Evolutionary conservation across 345 rosid species (phyloP).

Genomic region (Pseudoturritis turrita): DNA sequence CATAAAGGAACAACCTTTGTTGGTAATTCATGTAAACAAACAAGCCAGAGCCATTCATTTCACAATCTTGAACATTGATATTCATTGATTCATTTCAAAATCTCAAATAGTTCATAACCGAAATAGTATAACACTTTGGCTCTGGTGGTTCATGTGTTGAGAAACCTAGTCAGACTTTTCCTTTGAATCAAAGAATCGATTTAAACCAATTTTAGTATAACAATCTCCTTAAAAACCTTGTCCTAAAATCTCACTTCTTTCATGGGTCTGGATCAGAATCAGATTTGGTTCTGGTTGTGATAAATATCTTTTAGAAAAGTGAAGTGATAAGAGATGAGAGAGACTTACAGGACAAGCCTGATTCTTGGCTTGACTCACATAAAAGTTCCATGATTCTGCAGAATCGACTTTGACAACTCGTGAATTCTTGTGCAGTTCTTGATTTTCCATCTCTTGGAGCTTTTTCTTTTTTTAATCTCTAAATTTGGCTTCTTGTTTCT

Average conservation of each 20-base stretch:
- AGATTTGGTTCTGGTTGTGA: background rate
- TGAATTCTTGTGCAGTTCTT: conserved; percentile 43
- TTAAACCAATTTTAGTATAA: background rate
- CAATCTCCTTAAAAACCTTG: background rate
- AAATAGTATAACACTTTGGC: background rate
- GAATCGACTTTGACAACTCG: conserved; percentile 63
- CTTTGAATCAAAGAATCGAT: background rate
- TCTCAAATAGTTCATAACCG: background rate
- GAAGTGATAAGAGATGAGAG: background rate
- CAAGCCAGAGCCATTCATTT: background rate
- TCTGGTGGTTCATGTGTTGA: background rate
- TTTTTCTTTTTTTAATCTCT: background rate
- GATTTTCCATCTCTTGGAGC: conserved; percentile 46
- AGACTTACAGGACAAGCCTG: conserved; percentile 64
- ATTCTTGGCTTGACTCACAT: conserved; percentile 52
- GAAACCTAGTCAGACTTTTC: background rate
- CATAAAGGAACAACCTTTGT: background rate
- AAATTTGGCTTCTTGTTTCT: background rate
- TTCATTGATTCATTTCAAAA: background rate
- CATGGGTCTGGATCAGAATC: background rate
- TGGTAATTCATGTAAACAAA: background rate
- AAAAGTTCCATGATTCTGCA: conserved; percentile 61
- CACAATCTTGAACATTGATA: background rate
- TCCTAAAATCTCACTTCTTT: background rate
- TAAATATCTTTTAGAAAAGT: background rate